Evolutionary conservation across 2,329 filamentous ascomycete genomes (phyloP).

Genomic region (Dendryphion nanum): DNA sequence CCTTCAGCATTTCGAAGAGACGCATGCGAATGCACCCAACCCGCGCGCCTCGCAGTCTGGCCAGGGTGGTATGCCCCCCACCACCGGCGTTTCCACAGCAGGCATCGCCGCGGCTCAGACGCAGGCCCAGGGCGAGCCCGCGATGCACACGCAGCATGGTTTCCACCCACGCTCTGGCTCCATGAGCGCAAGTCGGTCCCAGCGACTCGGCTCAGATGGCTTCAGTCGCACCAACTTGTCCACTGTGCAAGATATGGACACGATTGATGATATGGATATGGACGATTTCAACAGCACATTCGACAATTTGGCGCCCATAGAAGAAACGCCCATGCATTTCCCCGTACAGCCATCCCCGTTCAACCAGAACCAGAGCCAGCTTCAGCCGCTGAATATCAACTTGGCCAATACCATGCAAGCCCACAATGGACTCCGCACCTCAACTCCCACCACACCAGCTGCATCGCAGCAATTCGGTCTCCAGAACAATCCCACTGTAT

Average conservation of each 20-base stretch:
- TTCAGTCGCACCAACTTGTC: conserved; percentile 42
- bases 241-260: conserved; percentile 66
- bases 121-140: conserved; percentile 30
- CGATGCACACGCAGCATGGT: conserved; percentile 36
- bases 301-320: conserved; percentile 54
- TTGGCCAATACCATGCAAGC: conserved; percentile 67
- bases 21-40: conserved; percentile 72
- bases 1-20: conserved; percentile 94
- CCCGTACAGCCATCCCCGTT: conserved; percentile 51
- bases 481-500: conserved; percentile 93
- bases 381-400: conserved; percentile 76
- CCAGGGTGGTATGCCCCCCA: conserved; percentile 41
- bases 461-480: conserved; percentile 67
- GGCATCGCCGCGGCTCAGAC: conserved; percentile 46
- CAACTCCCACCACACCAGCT: conserved; percentile 82
- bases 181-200: conserved; percentile 32
- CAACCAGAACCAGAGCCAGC: conserved; percentile 52
- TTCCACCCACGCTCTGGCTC: conserved; percentile 43
- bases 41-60: conserved; percentile 50
- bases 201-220: conserved; percentile 38
- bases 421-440: conserved; percentile 78
- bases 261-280: conserved; percentile 94
- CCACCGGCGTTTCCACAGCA: conserved; percentile 26
- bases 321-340: conserved; percentile 68
- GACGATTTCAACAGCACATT: conserved; percentile 64